A percentile compares a stretch with the other conserved stretches of the same genome.
Evolutionary conservation across 2,329 filamentous ascomycete species (phyloP).

Genomic region (Neofusicoccum umdonicola): DNA sequence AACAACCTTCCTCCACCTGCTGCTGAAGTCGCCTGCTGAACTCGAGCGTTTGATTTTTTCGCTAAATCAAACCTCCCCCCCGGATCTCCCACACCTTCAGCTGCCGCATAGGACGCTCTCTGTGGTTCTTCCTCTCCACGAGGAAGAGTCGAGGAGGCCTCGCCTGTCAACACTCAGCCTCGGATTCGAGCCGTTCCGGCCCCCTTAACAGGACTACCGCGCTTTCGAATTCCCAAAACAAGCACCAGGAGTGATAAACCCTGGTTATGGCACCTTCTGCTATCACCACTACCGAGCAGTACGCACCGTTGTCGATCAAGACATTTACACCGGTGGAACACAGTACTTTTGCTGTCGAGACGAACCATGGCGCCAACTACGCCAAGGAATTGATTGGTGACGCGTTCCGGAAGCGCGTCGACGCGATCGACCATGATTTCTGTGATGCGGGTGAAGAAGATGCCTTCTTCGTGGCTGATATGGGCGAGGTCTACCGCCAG

Average conservation of each 20-base stretch:
- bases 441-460: conserved; percentile 95
- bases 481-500: conserved; percentile 98
- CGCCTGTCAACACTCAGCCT: conserved; percentile 72
- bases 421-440: conserved; percentile 77
- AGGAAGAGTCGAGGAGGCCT: conserved; percentile 99
- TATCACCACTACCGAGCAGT: conserved; percentile 48
- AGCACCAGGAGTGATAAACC: conserved; percentile 31
- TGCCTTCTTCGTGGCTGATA: conserved; percentile 95
- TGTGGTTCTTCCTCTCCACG: conserved; percentile 98
- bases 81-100: conserved; percentile 67
- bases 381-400: conserved; percentile 82
- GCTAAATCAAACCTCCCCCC: conserved; percentile 43
- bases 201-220: conserved; percentile 71
- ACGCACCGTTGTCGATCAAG: conserved; percentile 39
- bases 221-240: conserved; percentile 18
- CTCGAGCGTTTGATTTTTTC: conserved; percentile 44
- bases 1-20: conserved; percentile 49
- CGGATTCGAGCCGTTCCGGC: conserved; percentile 90
- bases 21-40: conserved; percentile 33
- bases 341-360: conserved; percentile 20
- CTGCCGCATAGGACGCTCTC: conserved; percentile 99
- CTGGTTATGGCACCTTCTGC: conserved; percentile 73
- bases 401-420: conserved; percentile 81
- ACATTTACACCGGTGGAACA: conserved; percentile 18
- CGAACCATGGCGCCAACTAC: conserved; percentile 48